phyloP scores from a whole-genome alignment of 176 grass and related monocot species.

The Dactylis glomerata region DNA sequence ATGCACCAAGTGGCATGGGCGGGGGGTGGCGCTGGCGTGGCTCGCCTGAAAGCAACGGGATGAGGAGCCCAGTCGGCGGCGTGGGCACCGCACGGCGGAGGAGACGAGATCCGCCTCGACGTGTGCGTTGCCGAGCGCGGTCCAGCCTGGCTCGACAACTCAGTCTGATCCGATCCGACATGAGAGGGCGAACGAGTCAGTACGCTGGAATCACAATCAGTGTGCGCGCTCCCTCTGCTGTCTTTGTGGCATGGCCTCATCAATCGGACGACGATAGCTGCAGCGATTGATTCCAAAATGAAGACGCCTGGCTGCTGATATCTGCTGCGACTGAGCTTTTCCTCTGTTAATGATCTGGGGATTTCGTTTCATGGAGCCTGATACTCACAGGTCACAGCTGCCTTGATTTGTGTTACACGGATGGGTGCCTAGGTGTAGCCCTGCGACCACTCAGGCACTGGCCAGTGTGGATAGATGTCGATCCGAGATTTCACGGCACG shows the following conservation, averaged over 20 bases:
- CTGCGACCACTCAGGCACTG: neutral
- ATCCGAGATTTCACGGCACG: neutral
- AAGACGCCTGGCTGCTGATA: neutral
- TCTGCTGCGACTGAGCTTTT: neutral
- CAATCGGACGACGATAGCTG: neutral
- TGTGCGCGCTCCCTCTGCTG: neutral
- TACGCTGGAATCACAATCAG: neutral
- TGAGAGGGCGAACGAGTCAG: neutral
- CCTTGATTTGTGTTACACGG: neutral
- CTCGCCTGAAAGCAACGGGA: constrained; percentile 22
- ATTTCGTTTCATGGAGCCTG: neutral
- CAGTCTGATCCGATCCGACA: neutral
- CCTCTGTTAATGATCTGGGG: neutral
- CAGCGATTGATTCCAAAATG: neutral
- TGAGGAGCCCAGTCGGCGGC: neutral
- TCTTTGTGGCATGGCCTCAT: neutral
- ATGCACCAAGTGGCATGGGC: neutral
- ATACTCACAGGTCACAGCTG: neutral
- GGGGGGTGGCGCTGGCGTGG: neutral
- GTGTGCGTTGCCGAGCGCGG: neutral
- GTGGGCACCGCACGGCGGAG: neutral
- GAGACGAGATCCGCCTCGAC: neutral
- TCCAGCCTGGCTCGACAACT: neutral
- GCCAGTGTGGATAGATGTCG: neutral
- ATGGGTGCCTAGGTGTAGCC: neutral